phyloP scores from a whole-genome alignment of 1,284 basidiomycete species.

The Mycosarcoma maydis region DNA sequence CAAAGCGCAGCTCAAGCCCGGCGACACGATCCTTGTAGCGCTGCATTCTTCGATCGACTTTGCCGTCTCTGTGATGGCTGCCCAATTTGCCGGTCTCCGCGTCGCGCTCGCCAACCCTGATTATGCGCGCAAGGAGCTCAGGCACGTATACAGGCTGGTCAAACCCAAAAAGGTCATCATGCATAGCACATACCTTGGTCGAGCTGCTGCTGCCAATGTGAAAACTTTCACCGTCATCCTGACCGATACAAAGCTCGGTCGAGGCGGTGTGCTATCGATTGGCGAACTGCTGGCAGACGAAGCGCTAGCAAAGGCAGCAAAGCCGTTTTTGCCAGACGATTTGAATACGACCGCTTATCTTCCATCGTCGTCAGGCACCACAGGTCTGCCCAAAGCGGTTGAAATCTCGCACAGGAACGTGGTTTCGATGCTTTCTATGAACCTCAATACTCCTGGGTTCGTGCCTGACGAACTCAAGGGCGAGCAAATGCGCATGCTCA shows the following conservation, averaged over 20 bases:
- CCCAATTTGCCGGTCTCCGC: conserved; percentile 41
- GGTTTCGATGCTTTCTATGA: conserved; percentile 38
- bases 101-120: conserved; percentile 45
- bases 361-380: conserved; percentile 41
- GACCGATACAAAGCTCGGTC: conserved; percentile 17
- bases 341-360: conserved; percentile 31
- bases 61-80: conserved; percentile 35
- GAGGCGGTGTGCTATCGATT: conserved; percentile 24
- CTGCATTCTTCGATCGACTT: conserved; percentile 47
- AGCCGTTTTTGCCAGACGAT: conserved; percentile 11
- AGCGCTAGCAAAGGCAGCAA: background rate
- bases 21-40: conserved; percentile 36
- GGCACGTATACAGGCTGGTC: conserved; percentile 30
- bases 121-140: conserved; percentile 37
- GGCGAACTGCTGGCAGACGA: conserved; percentile 18
- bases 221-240: conserved; percentile 24
- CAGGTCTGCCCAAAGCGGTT: conserved; percentile 46
- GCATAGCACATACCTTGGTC: conserved; percentile 19
- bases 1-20: conserved; percentile 37
- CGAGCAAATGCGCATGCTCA: conserved; percentile 19
- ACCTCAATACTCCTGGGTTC: conserved; percentile 19
- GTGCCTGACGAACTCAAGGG: conserved; percentile 4
- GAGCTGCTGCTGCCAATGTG: conserved; percentile 22
- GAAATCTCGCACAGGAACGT: conserved; percentile 48
- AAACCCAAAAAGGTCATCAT: conserved; percentile 44